Evolutionary conservation across 2,329 filamentous ascomycete genomes (phyloP), one percentile per base, ranked within the genome.

Genomic region (Botrytis sinoallii): DNA sequence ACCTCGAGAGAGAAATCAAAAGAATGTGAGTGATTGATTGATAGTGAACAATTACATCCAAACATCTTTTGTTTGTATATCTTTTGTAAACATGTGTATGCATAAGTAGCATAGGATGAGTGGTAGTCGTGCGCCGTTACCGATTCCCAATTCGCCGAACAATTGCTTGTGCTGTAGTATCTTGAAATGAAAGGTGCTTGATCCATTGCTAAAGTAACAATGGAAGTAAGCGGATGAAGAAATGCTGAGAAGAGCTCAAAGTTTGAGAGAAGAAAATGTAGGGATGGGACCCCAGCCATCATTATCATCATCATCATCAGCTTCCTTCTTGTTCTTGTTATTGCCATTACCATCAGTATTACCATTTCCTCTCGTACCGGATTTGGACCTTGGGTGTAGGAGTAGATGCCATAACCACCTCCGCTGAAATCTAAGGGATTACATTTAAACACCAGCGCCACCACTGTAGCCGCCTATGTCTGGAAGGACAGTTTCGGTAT

Each of bases 261-360:
- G 40, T 10, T 57, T 42, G 5, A 69, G 66, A 42, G 66, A 57
- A 32, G 66, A 69, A 35, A 68, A 69, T 5, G 66, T 57, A 44
- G 66, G 48, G 4, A 69, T 57, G 7, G 66, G 66, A 57, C 66
- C 66, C 66, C 66, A 69, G 12, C 55, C 48, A 44, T 69, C 66
- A 22, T 68, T 35, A 18, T 69, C 38, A 40, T 57, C 65, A 40
- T 57, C 65, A 29, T 68, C 48, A 18, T 69, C 38, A 40, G n/a
- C 14, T 12, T 40, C 10, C 18, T 55, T 38, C 8, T 20, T 20
- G 7, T 12, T 38, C 5, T 25, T 38, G 5, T 60, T 46, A 32
- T 12, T 29, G 16, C 29, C 63, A 32, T 14, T 16, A 40, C 9
- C 16, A 20, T 29, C 25, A 25, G 9, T 25, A 29, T 38, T 52